A percentile compares a stretch with the other conserved stretches of the same genome.
Evolutionary conservation across 148 eudicot species (phyloP).

Genomic region (Rhododendron williamsianum): DNA sequence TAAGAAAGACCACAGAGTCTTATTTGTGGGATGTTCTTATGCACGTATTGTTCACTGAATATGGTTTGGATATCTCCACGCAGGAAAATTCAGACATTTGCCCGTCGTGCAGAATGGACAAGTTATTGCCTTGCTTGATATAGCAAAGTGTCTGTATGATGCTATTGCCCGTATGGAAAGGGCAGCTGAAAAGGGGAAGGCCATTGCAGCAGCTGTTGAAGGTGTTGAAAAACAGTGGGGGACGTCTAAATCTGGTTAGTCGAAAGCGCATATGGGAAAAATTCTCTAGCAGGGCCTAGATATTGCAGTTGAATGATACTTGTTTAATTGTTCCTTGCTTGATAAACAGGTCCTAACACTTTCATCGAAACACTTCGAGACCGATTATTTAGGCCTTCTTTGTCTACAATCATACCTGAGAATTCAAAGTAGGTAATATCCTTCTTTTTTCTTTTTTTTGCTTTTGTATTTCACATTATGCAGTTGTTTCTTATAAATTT

Average conservation of each 20-base stretch:
- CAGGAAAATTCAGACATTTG: constrained; percentile 96
- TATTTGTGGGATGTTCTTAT: neutral
- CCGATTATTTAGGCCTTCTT: constrained; percentile 72
- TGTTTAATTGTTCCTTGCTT: neutral
- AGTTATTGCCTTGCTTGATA: constrained; percentile 91
- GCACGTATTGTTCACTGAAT: neutral
- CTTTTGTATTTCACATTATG: neutral
- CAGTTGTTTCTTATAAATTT: neutral
- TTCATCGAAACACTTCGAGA: constrained; percentile 85
- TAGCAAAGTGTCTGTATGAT: constrained; percentile 95
- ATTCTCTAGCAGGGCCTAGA: neutral
- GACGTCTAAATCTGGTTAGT: constrained; percentile 67
- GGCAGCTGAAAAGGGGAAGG: constrained; percentile 97
- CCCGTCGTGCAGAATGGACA: constrained; percentile 95
- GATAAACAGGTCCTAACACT: constrained; percentile 59
- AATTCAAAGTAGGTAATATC: constrained; percentile 96
- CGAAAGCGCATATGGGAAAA: neutral
- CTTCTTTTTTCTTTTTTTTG: constrained; percentile 16
- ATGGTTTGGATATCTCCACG: constrained; percentile 1
- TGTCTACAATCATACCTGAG: constrained; percentile 82
- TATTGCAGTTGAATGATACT: neutral
- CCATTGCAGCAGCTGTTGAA: constrained; percentile 93
- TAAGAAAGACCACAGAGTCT: neutral
- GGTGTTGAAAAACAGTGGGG: constrained; percentile 98
- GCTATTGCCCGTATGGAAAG: constrained; percentile 95